Evolutionary conservation across 257 asterid genomes (phyloP), one percentile per base, ranked within the genome.

Genomic region (Verbena officinalis): DNA sequence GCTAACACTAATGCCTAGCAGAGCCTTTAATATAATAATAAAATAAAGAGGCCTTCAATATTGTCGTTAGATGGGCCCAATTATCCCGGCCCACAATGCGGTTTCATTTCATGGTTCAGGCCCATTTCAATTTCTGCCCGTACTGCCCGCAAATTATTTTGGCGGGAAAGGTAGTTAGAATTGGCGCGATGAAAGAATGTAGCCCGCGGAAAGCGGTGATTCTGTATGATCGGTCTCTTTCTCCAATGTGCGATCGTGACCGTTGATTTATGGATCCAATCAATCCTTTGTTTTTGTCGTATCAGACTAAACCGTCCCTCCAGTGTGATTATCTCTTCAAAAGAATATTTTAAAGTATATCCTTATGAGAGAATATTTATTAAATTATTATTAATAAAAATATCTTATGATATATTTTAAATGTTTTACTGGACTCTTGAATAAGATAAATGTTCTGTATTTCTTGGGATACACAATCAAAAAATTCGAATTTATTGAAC

Each of bases 61-160:
- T n/a, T 49, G 55, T 34, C 4, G 5, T 51, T 11, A 15, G 9
- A 51, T 51, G 56, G 56, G 56, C 56, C 56, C 33, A 9, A 2
- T 21, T 38, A 6, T n/a, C n/a, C n/a, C 31, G 62, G 72, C 59
- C 72, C 70, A 67, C 65, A 68, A 23, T 9, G n/a, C n/a, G n/a
- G n/a, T n/a, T n/a, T n/a, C n/a, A n/a, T 20, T 13, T 12, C 48
- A 42, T 4, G 0, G 5, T n/a, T 33, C 0, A 64, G 79, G 71
- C 69, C 72, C 79, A 54, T 68, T 65, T 53, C 17, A 1, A 2
- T 24, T 13, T 2, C 73, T 72, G 68, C 73, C 77, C 77, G 64
- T n/a, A 13, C 73, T 72, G 77, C 68, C 75, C 68, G 71, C 15
- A 12, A 1, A 6, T 5, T 2, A 27, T 39, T 6, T 46, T 15